Conservation (phyloP, 2,329 filamentous ascomycete genomes). For the Hypoxylon sp. region DNA sequence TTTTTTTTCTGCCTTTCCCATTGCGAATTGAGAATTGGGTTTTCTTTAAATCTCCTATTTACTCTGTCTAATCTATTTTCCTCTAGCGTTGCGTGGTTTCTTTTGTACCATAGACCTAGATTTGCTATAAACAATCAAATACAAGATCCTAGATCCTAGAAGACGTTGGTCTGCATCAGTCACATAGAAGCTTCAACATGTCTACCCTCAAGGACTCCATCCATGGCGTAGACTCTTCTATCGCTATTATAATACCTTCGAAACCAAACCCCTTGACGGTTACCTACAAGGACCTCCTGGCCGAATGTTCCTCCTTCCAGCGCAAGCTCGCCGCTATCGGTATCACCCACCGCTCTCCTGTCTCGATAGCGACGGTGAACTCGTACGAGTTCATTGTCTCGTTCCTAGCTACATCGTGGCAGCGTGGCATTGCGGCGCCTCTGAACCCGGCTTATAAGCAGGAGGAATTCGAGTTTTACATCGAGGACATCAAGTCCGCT, state of each 20-base stretch:
- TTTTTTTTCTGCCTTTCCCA: constrained; percentile 23
- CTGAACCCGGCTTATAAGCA: constrained; percentile 91
- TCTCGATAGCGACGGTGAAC: constrained; percentile 87
- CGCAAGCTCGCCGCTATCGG: constrained; percentile 82
- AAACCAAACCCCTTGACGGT: constrained; percentile 74
- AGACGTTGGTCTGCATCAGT: constrained; percentile 11
- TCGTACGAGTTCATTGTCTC: constrained; percentile 90
- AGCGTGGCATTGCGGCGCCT: constrained; percentile 86
- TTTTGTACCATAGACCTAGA: constrained; percentile 32
- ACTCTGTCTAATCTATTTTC: background rate
- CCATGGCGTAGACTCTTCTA: constrained; percentile 61
- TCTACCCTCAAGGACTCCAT: constrained; percentile 67
- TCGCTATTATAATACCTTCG: constrained; percentile 81
- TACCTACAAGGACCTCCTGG: constrained; percentile 76
- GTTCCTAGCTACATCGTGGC: constrained; percentile 88
- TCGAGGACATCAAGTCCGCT: constrained; percentile 86
- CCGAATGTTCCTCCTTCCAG: constrained; percentile 80
- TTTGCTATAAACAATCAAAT: constrained; percentile 15
- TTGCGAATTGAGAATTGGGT: constrained; percentile 16
- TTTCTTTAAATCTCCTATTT: constrained; percentile 6
- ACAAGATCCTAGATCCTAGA: constrained; percentile 6
- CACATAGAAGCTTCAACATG: constrained; percentile 42
- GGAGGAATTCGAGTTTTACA: constrained; percentile 92
- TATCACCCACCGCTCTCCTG: constrained; percentile 76
- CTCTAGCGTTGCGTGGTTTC: constrained; percentile 12